A percentile compares a stretch with the other conserved stretches of the same genome.
phyloP scores from a whole-genome alignment of 306 rosid genomes.

The Pterocarpus santalinus region DNA sequence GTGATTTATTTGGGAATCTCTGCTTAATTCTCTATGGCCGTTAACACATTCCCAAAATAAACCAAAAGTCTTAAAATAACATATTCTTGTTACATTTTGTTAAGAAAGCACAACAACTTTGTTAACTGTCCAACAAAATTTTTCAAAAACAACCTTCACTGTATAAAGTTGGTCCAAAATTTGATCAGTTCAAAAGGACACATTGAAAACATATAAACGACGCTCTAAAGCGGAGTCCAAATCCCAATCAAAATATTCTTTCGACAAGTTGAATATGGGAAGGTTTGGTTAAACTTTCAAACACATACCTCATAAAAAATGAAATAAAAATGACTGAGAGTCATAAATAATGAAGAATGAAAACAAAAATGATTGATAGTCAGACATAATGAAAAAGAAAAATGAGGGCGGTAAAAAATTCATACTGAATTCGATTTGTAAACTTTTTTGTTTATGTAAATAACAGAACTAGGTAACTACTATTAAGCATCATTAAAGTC shows the following conservation, averaged over 20 bases:
- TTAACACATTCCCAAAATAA: not conserved
- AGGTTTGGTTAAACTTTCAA: no score
- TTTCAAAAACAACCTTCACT: no score
- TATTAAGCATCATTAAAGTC: not conserved
- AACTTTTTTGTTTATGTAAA: no score
- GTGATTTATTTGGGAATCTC: not conserved
- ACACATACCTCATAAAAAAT: no score
- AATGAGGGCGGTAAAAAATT: no score
- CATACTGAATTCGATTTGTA: no score
- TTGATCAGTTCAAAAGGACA: constrained; percentile 14
- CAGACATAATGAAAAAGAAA: no score
- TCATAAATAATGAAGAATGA: no score
- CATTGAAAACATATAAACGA: constrained; percentile 2
- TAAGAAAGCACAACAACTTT: not conserved
- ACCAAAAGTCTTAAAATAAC: not conserved
- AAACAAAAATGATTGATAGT: no score
- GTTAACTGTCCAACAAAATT: not conserved
- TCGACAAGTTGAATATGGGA: not conserved
- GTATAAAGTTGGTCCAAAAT: constrained; percentile 4
- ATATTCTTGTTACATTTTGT: not conserved
- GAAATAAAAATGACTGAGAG: no score
- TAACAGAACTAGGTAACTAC: not conserved
- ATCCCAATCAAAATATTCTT: not conserved
- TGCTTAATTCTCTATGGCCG: not conserved
- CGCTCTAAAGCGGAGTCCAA: not conserved